Base-by-base conservation (phyloP, 176 grass and related monocot genomes). In the Tuctoria greenei region DNA sequence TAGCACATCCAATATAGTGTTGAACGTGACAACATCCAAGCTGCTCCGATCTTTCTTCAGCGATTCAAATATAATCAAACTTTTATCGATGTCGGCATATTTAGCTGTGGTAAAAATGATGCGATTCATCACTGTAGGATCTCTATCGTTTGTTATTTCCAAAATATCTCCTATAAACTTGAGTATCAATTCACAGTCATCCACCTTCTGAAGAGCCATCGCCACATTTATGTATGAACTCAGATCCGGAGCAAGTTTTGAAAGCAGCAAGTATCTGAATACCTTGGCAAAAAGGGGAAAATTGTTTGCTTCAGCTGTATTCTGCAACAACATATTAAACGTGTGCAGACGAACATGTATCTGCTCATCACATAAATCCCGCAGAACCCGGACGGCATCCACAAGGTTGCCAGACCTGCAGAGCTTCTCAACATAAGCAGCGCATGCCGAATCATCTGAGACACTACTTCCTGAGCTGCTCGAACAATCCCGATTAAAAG, bases 221-320 rank as follows among this genome's bases (percentile, higher is more conserved):
- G 91, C 82, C 75, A 98, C 88, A 82, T 80, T 74, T 18, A 13
- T 34, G 55, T 98, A 92, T 31, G 95, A 92, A 71, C 71, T 90
- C 57, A 62, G 62, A 82, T 98, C 82, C 35, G 84, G 95, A 75
- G 80, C 58, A 14, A 85, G 36, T 64, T 67, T 85, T 64, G 91
- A 98, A 72, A 92, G 76, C 27, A 98, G 76, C 63, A 98, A 68
- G 77, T 55, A 88, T 54, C 82, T 98, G 91, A 98, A 98, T n/a
- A 84, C 79, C 64, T 97, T 78, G 26, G 81, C 51, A 58, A 88
- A 92, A 55, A 88, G 59, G 67, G 37, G n/a, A 58, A 92, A 96
- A 71, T 57, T 60, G 61, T 87, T 83, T 61, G 35, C 71, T 63
- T 87, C 89, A 71, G 73, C 56, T 78, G 87, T 67, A 54, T 76